These are phyloP conservation scores for Rutstroemia sydowiana DNA, from an alignment of 2,329 filamentous ascomycete genomes.

Conservation along the genomic window DNA sequence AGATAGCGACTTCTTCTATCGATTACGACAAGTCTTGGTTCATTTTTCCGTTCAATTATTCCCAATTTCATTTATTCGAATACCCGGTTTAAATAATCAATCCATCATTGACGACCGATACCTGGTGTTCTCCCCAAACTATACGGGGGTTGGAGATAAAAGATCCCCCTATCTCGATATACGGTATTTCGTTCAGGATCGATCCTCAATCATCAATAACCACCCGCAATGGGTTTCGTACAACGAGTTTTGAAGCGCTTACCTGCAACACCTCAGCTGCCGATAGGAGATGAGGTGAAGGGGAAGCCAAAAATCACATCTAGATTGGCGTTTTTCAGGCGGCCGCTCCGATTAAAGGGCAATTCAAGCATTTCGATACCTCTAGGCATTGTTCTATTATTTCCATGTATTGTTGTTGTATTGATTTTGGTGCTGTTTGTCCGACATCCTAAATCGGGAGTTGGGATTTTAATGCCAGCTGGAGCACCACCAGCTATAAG, in stretches of 20 bases:
- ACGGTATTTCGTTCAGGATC: conserved; percentile 19
- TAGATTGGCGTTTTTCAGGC: conserved; percentile 71
- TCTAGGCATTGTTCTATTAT: conserved; percentile 83
- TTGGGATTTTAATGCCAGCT: conserved; percentile 77
- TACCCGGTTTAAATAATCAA: no score
- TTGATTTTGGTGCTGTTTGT: conserved; percentile 86
- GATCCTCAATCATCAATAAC: conserved; percentile 5
- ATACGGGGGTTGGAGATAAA: neutral
- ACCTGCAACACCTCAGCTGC: conserved; percentile 38
- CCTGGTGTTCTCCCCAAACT: no score
- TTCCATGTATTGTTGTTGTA: conserved; percentile 84
- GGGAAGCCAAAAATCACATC: conserved; percentile 35
- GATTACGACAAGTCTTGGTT: neutral
- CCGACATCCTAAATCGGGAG: conserved; percentile 75
- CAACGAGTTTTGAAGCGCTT: conserved; percentile 45
- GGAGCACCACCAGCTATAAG: conserved; percentile 84
- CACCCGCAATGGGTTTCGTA: conserved; percentile 42
- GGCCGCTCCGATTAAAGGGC: conserved; percentile 79
- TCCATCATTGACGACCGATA: no score
- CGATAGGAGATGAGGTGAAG: conserved; percentile 37
- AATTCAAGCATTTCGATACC: conserved; percentile 92
- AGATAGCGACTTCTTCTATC: conserved; percentile 3
- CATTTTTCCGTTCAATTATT: no score
- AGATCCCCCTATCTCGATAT: conserved; percentile 23
- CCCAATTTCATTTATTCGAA: neutral